Evolutionary conservation across 2,329 filamentous ascomycete species (phyloP).

Genomic region (Lachnellula suecica): DNA sequence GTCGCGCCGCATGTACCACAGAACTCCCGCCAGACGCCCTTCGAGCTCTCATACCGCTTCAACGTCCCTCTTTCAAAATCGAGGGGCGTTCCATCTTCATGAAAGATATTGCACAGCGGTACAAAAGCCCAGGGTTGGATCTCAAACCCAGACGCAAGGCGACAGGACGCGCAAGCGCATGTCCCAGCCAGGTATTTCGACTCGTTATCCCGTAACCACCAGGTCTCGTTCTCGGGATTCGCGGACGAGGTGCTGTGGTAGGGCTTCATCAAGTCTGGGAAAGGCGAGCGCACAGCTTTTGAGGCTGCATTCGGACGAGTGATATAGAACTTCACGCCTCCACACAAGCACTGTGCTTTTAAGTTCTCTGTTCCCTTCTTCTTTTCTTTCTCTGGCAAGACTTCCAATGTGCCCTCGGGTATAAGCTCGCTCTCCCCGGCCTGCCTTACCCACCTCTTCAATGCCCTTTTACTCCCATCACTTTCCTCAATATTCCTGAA

Average conservation of each 20-base stretch:
- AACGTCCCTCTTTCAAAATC: constrained; percentile 43
- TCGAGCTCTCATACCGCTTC: constrained; percentile 52
- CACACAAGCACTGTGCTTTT: constrained; percentile 52
- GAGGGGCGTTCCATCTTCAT: constrained; percentile 36
- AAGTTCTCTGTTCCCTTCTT: constrained; percentile 28
- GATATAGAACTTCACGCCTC: constrained; percentile 54
- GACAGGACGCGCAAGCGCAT: constrained; percentile 63
- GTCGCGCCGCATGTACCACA: constrained; percentile 63
- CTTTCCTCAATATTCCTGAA: constrained; percentile 16
- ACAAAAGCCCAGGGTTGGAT: constrained; percentile 67
- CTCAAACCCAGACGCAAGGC: constrained; percentile 59
- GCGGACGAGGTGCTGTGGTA: constrained; percentile 36
- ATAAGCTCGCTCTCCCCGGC: constrained; percentile 13
- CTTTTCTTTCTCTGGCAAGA: not conserved
- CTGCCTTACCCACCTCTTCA: constrained; percentile 14
- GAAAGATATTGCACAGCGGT: constrained; percentile 55
- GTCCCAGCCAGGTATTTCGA: constrained; percentile 58
- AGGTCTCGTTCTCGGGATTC: constrained; percentile 39
- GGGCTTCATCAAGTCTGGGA: constrained; percentile 53
- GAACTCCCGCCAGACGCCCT: constrained; percentile 57
- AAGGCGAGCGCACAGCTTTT: constrained; percentile 43
- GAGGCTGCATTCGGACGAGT: constrained; percentile 52
- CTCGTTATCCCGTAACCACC: constrained; percentile 22
- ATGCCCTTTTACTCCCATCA: constrained; percentile 10
- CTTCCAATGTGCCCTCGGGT: constrained; percentile 7